Base-by-base conservation (phyloP, 2,329 filamentous ascomycete species). In the Aureobasidium subglaciale region DNA sequence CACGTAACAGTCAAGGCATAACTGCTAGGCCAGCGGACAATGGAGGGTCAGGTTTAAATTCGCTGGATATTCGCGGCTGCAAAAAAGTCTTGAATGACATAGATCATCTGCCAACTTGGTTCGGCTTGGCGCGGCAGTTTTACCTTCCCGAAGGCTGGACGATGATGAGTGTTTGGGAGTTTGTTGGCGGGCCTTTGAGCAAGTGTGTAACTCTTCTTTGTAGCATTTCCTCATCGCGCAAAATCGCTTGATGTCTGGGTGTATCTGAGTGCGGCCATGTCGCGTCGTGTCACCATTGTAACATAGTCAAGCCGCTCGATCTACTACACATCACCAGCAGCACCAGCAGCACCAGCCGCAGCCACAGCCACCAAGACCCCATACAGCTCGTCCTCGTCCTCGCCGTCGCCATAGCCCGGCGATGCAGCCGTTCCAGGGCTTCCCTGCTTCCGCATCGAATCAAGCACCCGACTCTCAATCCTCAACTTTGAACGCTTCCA, bases 381-480 rank as follows among this genome's bases (percentile, higher is more conserved):
- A 18, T 42, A 5, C 13, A 41, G 13, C 18, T 25, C n/a, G 11
- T 53, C 27, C 24, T 24, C 29, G 20, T 16, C 22, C 15, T 42
- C 43, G 34, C 30, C 18, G 35, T 50, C 54, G 43, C 54, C 42
- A 35, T 55, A 55, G 40, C 48, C 15, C 49, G 38, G 56, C 48
- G 41, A 58, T 58, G 56, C 56, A 58, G 55, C 55, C 59, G 45
- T 55, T 22, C 22, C 50, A 45, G 50, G 40, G 38, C 50, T 27
- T 20, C 13, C 29, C 50, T 45, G 50, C 50, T 45, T 37, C 40
- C 27, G 40, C 50, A 18, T 55, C 50, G 9, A 55, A 43, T 24
- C 53, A 55, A 29, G 54, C 40, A 22, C 59, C 55, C 42, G 59
- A 60, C 41, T 60, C 57, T 30, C 57, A 56, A 25, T 60, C 59